Conservation (phyloP, 805 yeast species). For the Cyberlindnera saturnus region DNA sequence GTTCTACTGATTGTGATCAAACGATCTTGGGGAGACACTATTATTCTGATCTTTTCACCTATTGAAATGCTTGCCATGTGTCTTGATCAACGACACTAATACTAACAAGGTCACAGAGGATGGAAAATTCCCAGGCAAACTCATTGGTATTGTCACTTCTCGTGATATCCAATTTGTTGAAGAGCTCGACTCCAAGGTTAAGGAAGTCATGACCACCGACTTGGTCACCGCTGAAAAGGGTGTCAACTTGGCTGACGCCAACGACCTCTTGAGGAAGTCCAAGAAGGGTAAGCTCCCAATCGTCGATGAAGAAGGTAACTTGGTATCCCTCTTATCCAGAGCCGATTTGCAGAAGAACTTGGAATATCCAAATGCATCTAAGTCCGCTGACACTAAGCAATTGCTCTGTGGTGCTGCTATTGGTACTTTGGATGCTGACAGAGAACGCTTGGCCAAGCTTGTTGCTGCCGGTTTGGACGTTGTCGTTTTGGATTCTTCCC, state of each 20-base stretch:
- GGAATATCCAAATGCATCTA: constrained; percentile 90
- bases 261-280: constrained; percentile 81
- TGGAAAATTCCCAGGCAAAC: constrained; percentile 84
- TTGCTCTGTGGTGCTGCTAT: constrained; percentile 97
- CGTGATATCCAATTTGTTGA: constrained; percentile 97
- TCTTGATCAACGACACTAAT: background rate
- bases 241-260: constrained; percentile 78
- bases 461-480: constrained; percentile 97
- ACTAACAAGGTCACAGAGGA: constrained; percentile 46
- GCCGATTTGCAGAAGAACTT: constrained; percentile 96
- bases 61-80: background rate
- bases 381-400: constrained; percentile 89
- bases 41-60: constrained; percentile 30
- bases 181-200: constrained; percentile 51
- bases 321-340: constrained; percentile 86
- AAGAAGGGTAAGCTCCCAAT: constrained; percentile 98
- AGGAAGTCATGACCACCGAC: constrained; percentile 86
- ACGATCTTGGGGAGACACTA: constrained; percentile 89
- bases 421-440: constrained; percentile 90
- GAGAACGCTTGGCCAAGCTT: constrained; percentile 72
- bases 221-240: constrained; percentile 81
- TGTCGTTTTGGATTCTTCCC: constrained; percentile 91
- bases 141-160: constrained; percentile 92
- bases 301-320: constrained; percentile 67
- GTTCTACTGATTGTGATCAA: constrained; percentile 98